Base-by-base conservation (phyloP, 192 early-diverging fungal species). In the Gonapodya prolifera region DNA sequence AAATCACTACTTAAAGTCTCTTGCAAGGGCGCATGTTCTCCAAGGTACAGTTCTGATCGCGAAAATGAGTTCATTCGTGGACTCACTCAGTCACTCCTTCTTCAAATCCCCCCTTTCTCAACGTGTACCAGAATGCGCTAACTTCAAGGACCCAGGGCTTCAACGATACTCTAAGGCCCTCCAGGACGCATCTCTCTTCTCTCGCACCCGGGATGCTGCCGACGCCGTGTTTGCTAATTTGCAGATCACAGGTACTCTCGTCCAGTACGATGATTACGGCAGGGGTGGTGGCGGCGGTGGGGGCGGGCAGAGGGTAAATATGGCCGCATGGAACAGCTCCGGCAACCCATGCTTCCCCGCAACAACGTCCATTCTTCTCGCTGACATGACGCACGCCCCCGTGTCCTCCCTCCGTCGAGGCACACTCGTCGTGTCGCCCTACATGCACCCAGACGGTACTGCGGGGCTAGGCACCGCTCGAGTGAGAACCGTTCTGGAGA, bases 121-220 rank as follows among this genome's bases (percentile, higher is more conserved):
- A 45, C 80, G n/a, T n/a, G 70, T 82, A 1, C 36, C 80, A 75
- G 35, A 75, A 30, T 16, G 13, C n/a, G 13, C 8, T 76, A 83
- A 83, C 73, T 83, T 83, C 78, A 83, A 83, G 77, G 82, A 83
- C 75, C 80, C 80, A 13, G 82, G 82, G 0, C 78, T 83, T 13
- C 82, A 83, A 70, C 70, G 70, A 16, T 83, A 83, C 76, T 70
- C 71, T 13, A n/a, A n/a, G n/a, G n/a, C n/a, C n/a, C n/a, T n/a
- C n/a, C 33, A 31, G 1, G 34, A n/a, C n/a, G n/a, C n/a, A n/a
- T n/a, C n/a, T n/a, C n/a, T n/a, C n/a, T n/a, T n/a, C n/a, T n/a
- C n/a, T n/a, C n/a, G n/a, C n/a, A n/a, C n/a, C n/a, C n/a, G n/a
- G n/a, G n/a, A n/a, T n/a, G n/a, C n/a, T n/a, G n/a, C n/a, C n/a